These are phyloP conservation scores for Cryptosporidium xiaoi DNA, from an alignment of 169 alveolate genomes.

Conservation along the genomic window DNA sequence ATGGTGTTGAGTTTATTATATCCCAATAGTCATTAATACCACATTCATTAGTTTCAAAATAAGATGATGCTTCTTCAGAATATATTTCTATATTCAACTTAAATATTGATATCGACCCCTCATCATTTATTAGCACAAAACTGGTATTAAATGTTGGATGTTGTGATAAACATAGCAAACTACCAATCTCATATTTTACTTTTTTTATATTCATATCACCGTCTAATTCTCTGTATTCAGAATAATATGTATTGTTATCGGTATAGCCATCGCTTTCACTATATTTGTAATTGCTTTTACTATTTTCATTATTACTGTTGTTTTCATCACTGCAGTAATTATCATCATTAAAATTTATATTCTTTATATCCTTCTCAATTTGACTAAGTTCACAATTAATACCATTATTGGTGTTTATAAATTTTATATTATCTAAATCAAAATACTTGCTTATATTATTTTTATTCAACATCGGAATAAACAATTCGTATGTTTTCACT, in stretches of 20 bases:
- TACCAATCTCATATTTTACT: slow-evolving; percentile 29
- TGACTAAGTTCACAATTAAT: not conserved
- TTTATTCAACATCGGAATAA: not conserved
- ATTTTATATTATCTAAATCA: not conserved
- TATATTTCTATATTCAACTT: slow-evolving; percentile 14
- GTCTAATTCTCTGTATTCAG: slow-evolving; percentile 7
- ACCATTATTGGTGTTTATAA: not conserved
- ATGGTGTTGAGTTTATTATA: slow-evolving; percentile 55
- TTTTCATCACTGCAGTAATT: not conserved
- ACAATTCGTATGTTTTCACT: slow-evolving; percentile 16
- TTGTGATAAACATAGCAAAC: slow-evolving; percentile 45
- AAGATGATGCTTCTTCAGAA: not conserved
- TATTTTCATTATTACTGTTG: not conserved
- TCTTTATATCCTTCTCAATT: not conserved
- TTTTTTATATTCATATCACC: not conserved
- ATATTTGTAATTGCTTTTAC: not conserved
- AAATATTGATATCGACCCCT: slow-evolving; percentile 38
- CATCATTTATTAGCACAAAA: slow-evolving; percentile 27
- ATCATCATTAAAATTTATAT: not conserved
- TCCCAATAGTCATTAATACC: slow-evolving; percentile 43
- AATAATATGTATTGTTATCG: slow-evolving; percentile 12
- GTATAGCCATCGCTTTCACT: not conserved
- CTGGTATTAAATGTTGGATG: slow-evolving; percentile 64
- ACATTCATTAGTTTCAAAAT: not conserved
- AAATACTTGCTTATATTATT: not conserved